Conservation (phyloP, 352 stramenopile genomes). For the Pythium myriotylum region DNA sequence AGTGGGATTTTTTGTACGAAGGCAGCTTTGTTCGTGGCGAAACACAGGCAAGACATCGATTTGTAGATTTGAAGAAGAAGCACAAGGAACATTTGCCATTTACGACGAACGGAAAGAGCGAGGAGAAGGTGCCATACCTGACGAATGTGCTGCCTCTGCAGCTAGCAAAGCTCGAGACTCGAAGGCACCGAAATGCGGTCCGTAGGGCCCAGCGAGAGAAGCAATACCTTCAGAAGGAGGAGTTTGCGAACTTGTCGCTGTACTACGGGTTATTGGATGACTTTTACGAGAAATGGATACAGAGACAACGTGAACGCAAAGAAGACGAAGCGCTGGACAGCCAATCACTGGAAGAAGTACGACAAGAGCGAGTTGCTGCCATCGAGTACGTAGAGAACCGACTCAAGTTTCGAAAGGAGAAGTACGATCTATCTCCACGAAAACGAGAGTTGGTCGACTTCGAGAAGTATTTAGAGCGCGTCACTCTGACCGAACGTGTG, state of each 20-base stretch:
- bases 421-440: constrained; percentile 51
- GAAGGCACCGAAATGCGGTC: constrained; percentile 39
- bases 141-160: constrained; percentile 37
- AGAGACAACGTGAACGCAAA: constrained; percentile 38
- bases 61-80: constrained; percentile 47
- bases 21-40: constrained; percentile 64
- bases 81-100: constrained; percentile 42
- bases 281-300: constrained; percentile 67
- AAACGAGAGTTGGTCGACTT: constrained; percentile 45
- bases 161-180: constrained; percentile 41
- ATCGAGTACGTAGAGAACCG: constrained; percentile 43
- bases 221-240: constrained; percentile 44
- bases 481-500: constrained; percentile 52
- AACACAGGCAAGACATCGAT: constrained; percentile 55
- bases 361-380: constrained; percentile 42
- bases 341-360: constrained; percentile 29
- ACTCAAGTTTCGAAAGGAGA: constrained; percentile 55
- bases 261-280: constrained; percentile 68
- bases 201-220: constrained; percentile 45
- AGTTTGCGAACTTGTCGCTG: constrained; percentile 48
- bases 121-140: constrained; percentile 61
- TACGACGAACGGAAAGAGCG: constrained; percentile 71
- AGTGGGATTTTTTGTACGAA: constrained; percentile 78
- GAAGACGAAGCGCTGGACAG: constrained; percentile 34
- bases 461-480: constrained; percentile 55